Conservation (phyloP, 2,329 filamentous ascomycete genomes). For the Gnomoniopsis sp. region DNA sequence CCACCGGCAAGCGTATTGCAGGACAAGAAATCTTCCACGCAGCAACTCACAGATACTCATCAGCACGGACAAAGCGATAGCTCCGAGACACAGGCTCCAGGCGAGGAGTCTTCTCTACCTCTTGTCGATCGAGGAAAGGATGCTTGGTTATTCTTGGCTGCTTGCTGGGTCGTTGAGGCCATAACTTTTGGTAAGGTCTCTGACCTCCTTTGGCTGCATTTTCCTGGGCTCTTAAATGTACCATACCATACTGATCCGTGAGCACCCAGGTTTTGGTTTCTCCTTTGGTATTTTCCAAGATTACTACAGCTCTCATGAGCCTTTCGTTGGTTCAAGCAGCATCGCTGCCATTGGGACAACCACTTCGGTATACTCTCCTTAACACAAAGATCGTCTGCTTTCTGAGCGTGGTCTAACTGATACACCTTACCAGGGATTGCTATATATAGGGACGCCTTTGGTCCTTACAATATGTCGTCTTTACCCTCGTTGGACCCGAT, state of each 20-base stretch:
- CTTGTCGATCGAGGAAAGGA: constrained; percentile 33
- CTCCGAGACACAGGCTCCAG: neutral
- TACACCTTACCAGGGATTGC: constrained; percentile 33
- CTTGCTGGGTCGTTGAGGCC: constrained; percentile 48
- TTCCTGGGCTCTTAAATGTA: too few species aligned
- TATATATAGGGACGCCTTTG: constrained; percentile 52
- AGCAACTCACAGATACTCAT: neutral
- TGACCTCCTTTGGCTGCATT: neutral
- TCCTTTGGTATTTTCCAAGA: constrained; percentile 69
- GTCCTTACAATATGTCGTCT: constrained; percentile 42
- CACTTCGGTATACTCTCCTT: neutral
- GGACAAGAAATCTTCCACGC: neutral
- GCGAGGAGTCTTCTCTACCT: constrained; percentile 23
- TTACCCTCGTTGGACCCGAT: constrained; percentile 37
- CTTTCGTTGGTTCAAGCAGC: constrained; percentile 50
- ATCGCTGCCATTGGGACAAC: constrained; percentile 50
- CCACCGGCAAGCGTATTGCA: too few species aligned
- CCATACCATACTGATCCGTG: neutral
- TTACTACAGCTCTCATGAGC: constrained; percentile 59
- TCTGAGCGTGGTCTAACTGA: neutral
- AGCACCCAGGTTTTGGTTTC: constrained; percentile 57
- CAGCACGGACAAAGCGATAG: neutral
- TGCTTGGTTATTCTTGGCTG: constrained; percentile 42
- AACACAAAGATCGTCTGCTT: neutral
- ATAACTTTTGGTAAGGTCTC: constrained; percentile 46